These are phyloP conservation scores for Aspergillus haitiensis DNA, from an alignment of 495 filamentous ascomycete species.

Conservation along the genomic window DNA sequence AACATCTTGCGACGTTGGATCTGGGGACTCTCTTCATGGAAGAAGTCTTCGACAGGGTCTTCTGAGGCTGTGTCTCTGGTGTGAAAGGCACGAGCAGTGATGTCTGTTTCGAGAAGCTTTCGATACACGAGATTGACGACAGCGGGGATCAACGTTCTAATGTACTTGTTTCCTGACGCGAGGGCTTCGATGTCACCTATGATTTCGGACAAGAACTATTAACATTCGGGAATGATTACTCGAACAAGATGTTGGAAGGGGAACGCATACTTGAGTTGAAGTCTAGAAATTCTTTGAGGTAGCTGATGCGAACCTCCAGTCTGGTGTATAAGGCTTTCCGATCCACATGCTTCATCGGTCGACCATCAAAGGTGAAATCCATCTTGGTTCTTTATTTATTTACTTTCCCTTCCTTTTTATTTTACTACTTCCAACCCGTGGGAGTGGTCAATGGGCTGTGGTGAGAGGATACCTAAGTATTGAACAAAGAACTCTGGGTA, in stretches of 20 bases:
- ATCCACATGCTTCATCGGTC: conserved; percentile 57
- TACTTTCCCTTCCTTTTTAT: neutral
- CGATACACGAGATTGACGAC: conserved; percentile 71
- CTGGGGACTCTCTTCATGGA: conserved; percentile 64
- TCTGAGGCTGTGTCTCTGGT: conserved; percentile 66
- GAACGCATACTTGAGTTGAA: conserved; percentile 61
- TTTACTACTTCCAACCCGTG: neutral
- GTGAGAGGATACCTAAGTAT: neutral
- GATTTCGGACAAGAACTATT: neutral
- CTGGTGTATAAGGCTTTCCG: conserved; percentile 67
- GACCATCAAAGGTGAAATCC: conserved; percentile 26
- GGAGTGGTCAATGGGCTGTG: neutral
- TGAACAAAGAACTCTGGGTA: neutral
- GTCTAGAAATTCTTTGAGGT: conserved; percentile 71
- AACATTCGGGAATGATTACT: neutral
- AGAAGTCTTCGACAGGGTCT: conserved; percentile 58
- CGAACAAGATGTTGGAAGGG: neutral
- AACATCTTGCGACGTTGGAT: conserved; percentile 77
- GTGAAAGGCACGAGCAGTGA: conserved; percentile 69
- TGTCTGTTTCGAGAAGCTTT: conserved; percentile 71
- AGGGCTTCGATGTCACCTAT: conserved; percentile 69
- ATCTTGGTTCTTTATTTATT: conserved; percentile 16
- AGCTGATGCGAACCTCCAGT: conserved; percentile 65
- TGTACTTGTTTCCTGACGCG: conserved; percentile 63
- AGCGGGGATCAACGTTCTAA: conserved; percentile 70